Base-by-base conservation (phyloP, 208 protist genomes). In the Novymonas esmeraldas region DNA sequence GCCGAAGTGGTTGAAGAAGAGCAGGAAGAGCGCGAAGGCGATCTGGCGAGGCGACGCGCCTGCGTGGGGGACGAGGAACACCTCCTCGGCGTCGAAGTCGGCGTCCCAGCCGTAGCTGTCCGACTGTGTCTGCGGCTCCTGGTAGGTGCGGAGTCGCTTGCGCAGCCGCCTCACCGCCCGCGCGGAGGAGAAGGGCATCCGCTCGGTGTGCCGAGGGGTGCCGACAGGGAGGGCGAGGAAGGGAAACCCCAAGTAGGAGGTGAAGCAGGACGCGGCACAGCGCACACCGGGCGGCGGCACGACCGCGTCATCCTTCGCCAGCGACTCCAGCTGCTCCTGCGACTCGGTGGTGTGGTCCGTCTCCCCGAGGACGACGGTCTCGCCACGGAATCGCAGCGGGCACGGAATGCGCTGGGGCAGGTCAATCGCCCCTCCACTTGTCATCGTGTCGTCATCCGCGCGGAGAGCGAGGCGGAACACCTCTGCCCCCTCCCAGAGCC, bases 331-430 rank as follows among this genome's bases (percentile, higher is more conserved):
- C 56, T 13, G 63, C 16, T n/a, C 13, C 7, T 41, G 7, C 11
- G 39, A 29, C 14, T 56, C 16, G 39, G 2, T 36, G 31, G 24
- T 36, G 13, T 10, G 11, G 11, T n/a, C 11, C 24, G 28, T 22
- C 24, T 61, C 56, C 1, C 6, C 6, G 16, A 46, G 59, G 10
- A 24, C n/a, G 33, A 64, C 29, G 3, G 59, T 24, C 31, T 64
- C 42, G n/a, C 83, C 83, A 34, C 64, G 41, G 29, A 76, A 63
- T 29, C 84, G 79, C 38, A 84, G 68, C 3, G 63, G 51, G 67
- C 81, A 85, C 13, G 76, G 67, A 44, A 85, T 78, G 6, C 71
- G 45, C 48, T 42, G 42, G 22, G 83, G 69, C 36, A 72, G 24
- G 36, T 59, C 36, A 6, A 46, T 14, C 16, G 34, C 16, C 28